phyloP scores from a whole-genome alignment of 164 flowering plant species.

The Macadamia tetraphylla region DNA sequence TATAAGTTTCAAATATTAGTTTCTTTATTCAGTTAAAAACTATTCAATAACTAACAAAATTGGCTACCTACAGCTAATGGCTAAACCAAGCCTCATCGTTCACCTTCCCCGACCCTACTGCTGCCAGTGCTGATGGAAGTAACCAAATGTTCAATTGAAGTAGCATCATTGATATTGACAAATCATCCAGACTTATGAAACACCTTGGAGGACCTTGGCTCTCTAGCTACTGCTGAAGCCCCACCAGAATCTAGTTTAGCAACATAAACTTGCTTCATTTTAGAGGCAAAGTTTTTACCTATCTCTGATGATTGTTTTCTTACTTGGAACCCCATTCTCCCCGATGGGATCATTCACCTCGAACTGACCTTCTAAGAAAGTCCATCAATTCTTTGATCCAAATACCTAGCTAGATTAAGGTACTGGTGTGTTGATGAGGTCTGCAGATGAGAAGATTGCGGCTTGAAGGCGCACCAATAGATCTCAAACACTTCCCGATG shows the following conservation, averaged over 20 bases:
- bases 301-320: constrained; percentile 49
- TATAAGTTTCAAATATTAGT: too few relatives aligned
- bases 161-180: too few relatives aligned
- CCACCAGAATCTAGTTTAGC: constrained; percentile 58
- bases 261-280: constrained; percentile 85
- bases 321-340: constrained; percentile 54
- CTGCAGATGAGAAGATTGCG: constrained; percentile 41
- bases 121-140: too few relatives aligned
- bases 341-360: constrained; percentile 59
- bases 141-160: too few relatives aligned
- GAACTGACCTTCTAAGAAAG: constrained; percentile 39
- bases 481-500: too few relatives aligned
- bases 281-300: constrained; percentile 47
- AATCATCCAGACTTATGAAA: neutral
- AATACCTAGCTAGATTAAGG: constrained; percentile 35
- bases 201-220: neutral
- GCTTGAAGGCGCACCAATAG: constrained; percentile 15
- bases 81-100: neutral
- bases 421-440: constrained; percentile 39
- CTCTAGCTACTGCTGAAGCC: constrained; percentile 20
- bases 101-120: neutral
- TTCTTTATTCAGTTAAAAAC: too few relatives aligned
- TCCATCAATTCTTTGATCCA: constrained; percentile 49
- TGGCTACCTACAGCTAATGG: neutral
- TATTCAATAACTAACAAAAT: neutral